Conservation (phyloP, 2,329 filamentous ascomycete genomes). For the Lachnellula cervina region DNA sequence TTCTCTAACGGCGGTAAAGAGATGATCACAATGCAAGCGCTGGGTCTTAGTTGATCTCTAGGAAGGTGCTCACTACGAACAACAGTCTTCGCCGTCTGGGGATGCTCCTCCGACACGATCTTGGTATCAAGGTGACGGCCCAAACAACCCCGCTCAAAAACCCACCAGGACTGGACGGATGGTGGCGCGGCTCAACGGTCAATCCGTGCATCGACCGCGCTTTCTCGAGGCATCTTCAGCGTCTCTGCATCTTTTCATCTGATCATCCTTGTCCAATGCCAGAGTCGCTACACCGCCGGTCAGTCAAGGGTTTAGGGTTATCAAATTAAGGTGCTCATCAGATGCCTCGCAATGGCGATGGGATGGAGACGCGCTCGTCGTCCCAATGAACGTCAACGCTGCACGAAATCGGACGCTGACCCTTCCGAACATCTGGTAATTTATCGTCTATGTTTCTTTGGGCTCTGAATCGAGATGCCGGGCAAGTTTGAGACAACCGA, state of each 20-base stretch:
- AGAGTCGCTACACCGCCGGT: not conserved
- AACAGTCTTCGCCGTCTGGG: not conserved
- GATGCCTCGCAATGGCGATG: slow-evolving; percentile 7
- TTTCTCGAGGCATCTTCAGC: slow-evolving; percentile 1
- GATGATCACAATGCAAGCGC: slow-evolving; percentile 5
- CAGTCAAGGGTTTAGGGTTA: not conserved
- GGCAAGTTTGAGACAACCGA: not conserved
- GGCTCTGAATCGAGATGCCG: not conserved
- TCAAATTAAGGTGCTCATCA: slow-evolving; percentile 7
- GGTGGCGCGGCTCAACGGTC: slow-evolving; percentile 7
- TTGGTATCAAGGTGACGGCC: slow-evolving; percentile 7
- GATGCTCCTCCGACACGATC: slow-evolving; percentile 8
- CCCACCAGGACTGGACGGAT: not conserved
- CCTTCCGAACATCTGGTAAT: slow-evolving; percentile 11
- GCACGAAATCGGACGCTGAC: slow-evolving; percentile 10
- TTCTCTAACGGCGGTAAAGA: slow-evolving; percentile 18
- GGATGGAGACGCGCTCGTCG: not conserved
- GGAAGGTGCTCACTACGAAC: too few species aligned
- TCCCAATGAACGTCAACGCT: slow-evolving; percentile 6
- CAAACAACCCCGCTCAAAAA: not conserved
- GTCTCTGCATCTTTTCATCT: slow-evolving; percentile 3
- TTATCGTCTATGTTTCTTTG: slow-evolving; percentile 6
- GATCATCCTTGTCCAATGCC: not conserved
- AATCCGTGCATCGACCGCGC: slow-evolving; percentile 3
- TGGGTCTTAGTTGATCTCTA: too few species aligned